A percentile compares a stretch with the other conserved stretches of the same genome.
These are phyloP conservation scores for Dactylonectria estremocensis DNA, from an alignment of 2,329 filamentous ascomycete genomes.

Conservation along the genomic window DNA sequence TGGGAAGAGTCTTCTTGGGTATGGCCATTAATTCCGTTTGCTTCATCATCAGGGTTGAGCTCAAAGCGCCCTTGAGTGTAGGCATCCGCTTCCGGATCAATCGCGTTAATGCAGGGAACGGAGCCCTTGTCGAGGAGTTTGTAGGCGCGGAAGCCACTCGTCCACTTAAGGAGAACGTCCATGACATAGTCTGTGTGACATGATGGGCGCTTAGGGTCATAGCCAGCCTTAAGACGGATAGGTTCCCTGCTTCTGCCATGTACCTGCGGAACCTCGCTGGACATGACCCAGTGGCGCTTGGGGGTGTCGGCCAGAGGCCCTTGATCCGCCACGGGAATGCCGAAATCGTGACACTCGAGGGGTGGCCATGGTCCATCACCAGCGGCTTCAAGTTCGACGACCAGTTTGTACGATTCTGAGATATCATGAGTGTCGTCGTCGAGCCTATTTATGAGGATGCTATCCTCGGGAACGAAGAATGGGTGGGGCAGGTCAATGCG, in stretches of 20 bases:
- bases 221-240: conserved; percentile 48
- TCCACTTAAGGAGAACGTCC: conserved; percentile 65
- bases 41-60: conserved; percentile 37
- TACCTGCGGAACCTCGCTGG: conserved; percentile 59
- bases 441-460: conserved; percentile 64
- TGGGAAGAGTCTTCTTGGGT: conserved; percentile 51
- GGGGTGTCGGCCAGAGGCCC: conserved; percentile 38
- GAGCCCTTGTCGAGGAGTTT: conserved; percentile 58
- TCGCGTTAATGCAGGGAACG: conserved; percentile 61
- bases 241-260: conserved; percentile 59
- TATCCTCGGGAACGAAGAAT: conserved; percentile 68
- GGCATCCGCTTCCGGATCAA: conserved; percentile 53
- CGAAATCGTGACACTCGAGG: conserved; percentile 56
- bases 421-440: conserved; percentile 64
- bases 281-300: conserved; percentile 57
- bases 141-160: conserved; percentile 56
- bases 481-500: conserved; percentile 64
- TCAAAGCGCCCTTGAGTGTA: conserved; percentile 45
- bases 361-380: conserved; percentile 69
- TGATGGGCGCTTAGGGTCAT: conserved; percentile 42
- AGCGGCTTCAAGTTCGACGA: conserved; percentile 68
- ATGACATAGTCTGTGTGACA: conserved; percentile 62
- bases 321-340: conserved; percentile 41
- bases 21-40: conserved; percentile 37
- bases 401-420: conserved; percentile 65